Conservation (phyloP, 139 green algal species). For the Chlamydomonas applanata region DNA sequence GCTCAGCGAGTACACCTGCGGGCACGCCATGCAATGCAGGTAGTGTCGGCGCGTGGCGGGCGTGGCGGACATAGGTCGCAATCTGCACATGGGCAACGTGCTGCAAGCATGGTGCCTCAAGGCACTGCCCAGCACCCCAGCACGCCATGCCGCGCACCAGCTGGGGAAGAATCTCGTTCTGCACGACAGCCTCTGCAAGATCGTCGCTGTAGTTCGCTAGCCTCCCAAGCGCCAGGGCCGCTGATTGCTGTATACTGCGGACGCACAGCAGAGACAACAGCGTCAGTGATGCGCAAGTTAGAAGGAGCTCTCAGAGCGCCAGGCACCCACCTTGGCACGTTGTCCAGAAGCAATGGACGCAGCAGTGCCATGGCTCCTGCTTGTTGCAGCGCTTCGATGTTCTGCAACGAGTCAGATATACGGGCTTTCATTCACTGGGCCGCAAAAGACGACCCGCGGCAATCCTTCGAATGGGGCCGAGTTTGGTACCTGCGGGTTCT, state of each 20-base stretch:
- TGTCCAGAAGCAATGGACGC: slow-evolving; percentile 80
- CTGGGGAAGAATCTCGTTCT: slow-evolving; percentile 85
- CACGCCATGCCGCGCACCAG: slow-evolving; percentile 44
- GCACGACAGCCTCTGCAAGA: slow-evolving; percentile 81
- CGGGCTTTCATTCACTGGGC: neutral
- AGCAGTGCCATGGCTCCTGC: slow-evolving; percentile 81
- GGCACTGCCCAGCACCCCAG: neutral
- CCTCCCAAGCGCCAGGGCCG: slow-evolving; percentile 75
- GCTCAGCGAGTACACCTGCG: slow-evolving; percentile 72
- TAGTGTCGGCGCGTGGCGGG: no score
- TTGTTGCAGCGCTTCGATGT: slow-evolving; percentile 82
- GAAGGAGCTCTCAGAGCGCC: neutral
- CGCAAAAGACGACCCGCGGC: neutral
- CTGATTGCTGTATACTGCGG: slow-evolving; percentile 84
- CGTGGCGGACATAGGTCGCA: no score
- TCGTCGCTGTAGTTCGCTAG: slow-evolving; percentile 85
- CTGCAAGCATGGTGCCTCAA: neutral
- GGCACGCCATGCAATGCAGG: neutral
- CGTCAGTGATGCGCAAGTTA: neutral
- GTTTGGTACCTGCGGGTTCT: slow-evolving; percentile 63
- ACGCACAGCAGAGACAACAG: slow-evolving; percentile 1
- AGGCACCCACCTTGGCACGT: slow-evolving; percentile 70
- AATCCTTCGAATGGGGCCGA: slow-evolving; percentile 6
- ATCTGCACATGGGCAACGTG: no score
- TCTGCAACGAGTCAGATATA: slow-evolving; percentile 47